These are phyloP conservation scores for Paspalum notatum DNA, from an alignment of 176 grass and related monocot species.

Conservation along the genomic window DNA sequence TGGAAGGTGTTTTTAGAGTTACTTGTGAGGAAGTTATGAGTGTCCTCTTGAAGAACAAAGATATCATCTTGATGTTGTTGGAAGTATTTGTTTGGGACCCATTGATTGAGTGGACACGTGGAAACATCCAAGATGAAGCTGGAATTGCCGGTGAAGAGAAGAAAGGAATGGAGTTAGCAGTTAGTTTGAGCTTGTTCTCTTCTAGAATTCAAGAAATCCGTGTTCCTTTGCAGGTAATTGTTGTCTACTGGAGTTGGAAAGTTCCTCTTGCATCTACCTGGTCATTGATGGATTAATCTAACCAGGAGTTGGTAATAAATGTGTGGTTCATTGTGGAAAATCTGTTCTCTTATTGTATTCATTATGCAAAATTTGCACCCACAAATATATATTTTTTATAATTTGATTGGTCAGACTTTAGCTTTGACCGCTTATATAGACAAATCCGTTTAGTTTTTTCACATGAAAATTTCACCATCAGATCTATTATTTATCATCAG, in stretches of 20 bases:
- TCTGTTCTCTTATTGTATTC: background rate
- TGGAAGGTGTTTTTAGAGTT: constrained; percentile 83
- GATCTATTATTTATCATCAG: background rate
- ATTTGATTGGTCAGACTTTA: background rate
- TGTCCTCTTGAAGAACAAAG: constrained; percentile 84
- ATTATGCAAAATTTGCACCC: background rate
- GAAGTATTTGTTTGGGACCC: constrained; percentile 99
- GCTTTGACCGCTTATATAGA: background rate
- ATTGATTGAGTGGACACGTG: constrained; percentile 90
- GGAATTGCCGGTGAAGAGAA: constrained; percentile 95
- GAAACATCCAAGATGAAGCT: constrained; percentile 92
- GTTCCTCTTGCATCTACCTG: constrained; percentile 36
- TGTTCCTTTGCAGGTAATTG: constrained; percentile 90
- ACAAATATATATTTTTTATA: background rate
- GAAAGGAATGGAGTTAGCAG: constrained; percentile 98
- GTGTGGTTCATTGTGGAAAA: background rate
- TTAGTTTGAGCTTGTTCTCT: constrained; percentile 97
- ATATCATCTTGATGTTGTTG: constrained; percentile 95
- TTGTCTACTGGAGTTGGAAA: constrained; percentile 31
- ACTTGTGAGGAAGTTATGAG: constrained; percentile 84
- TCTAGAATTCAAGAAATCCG: constrained; percentile 95
- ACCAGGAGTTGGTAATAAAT: background rate
- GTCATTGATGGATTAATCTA: constrained; percentile 11
- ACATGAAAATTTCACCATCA: background rate
- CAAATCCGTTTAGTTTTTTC: background rate